Evolutionary conservation across 164 flowering plant species (phyloP), one percentile per base, ranked within the genome.

Genomic region (Magnolia sinica): DNA sequence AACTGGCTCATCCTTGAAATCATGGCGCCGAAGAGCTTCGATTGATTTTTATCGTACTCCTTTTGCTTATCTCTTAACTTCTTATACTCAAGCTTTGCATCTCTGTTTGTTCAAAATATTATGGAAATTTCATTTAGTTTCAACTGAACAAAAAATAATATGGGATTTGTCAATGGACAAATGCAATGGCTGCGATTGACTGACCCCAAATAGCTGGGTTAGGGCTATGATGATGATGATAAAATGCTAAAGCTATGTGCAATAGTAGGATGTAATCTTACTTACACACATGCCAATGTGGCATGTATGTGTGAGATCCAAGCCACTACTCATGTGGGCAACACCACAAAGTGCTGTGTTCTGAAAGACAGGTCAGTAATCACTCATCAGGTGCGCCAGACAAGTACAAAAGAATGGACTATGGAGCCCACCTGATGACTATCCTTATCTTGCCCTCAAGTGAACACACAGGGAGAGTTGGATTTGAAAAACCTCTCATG

Each of bases 1-100:
- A 77, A 27, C 18, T 74, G 76, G 58, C 71, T 67, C 80, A 82
- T 76, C 76, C 73, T 87, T 14, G 90, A 76, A 68, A 90, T 66
- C 81, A 87, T 87, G 64, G 87, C 77, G 50, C 89, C 77, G 69
- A 82, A 90, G 10, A 90, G 70, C 82, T 82, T 82, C 16, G 91
- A 85, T 80, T 88, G 82, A 74, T 79, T 71, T 71, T 68, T 76
- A 5, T 27, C 80, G 76, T 86, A 84, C 78, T 86, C 86, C 79
- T 80, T 90, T 67, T 82, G 83, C 83, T 81, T 83, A 2, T 81
- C 82, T 76, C 79, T 86, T 29, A 90, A 70, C 84, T 82, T 88
- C 72, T 78, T 83, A 77, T 81, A 84, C 83, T 76, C 85, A 6
- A 85, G 73, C 72, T 84, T 90, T 80, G 88, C 79, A 22, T 88